phyloP scores from a whole-genome alignment of 495 filamentous ascomycete species.

The Choiromyces venosus region DNA sequence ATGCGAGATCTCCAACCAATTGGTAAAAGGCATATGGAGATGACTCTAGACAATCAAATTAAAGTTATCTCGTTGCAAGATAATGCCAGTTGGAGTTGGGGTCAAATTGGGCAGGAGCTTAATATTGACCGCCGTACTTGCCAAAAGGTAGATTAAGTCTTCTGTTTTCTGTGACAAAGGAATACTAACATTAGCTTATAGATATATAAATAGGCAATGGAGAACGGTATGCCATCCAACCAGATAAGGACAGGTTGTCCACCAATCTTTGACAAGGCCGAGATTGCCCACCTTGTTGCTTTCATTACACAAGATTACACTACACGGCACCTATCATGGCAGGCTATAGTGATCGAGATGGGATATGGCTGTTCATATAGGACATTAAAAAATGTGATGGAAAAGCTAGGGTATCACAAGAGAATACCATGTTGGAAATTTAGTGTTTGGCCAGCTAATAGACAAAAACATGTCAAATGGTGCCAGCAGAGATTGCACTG shows the following conservation, averaged over 20 bases:
- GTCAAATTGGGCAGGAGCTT: too few relatives aligned
- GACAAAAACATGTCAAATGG: conserved; percentile 6
- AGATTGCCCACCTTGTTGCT: background rate
- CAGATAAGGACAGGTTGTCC: conserved; percentile 7
- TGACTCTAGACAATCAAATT: too few relatives aligned
- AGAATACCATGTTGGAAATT: conserved; percentile 6
- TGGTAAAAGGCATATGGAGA: too few relatives aligned
- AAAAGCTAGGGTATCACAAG: conserved; percentile 21
- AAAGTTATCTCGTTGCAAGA: too few relatives aligned
- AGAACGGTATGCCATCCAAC: conserved; percentile 1
- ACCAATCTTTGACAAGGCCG: conserved; percentile 7
- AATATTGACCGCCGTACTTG: too few relatives aligned
- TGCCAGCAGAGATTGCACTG: conserved; percentile 3
- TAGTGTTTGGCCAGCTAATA: conserved; percentile 1
- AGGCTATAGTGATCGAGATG: conserved; percentile 8
- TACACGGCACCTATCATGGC: conserved; percentile 11
- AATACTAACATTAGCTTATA: too few relatives aligned
- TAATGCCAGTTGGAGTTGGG: too few relatives aligned
- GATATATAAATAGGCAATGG: too few relatives aligned
- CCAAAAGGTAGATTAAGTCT: too few relatives aligned
- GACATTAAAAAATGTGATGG: background rate
- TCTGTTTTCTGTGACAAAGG: too few relatives aligned
- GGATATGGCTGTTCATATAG: conserved; percentile 5
- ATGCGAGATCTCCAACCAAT: too few relatives aligned
- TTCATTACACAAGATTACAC: conserved; percentile 4